Evolutionary conservation across 306 rosid species (phyloP).

Genomic region (Coriaria nepalensis): DNA sequence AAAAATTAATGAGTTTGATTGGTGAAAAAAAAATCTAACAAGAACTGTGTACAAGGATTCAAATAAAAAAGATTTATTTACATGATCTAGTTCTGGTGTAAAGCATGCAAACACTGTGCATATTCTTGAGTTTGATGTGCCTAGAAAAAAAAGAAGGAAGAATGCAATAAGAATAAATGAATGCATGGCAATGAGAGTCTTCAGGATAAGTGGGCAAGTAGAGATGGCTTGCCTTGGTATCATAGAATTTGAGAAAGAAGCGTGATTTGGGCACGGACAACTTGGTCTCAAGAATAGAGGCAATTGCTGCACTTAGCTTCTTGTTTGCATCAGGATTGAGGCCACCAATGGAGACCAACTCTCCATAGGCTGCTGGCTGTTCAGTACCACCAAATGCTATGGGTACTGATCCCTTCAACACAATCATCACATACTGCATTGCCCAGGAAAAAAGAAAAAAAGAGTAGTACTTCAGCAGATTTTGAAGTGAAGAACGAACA

Average conservation of each 20-base stretch:
- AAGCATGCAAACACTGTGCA: conserved; percentile 81
- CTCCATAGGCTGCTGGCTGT: conserved; percentile 90
- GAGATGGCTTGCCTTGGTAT: conserved; percentile 63
- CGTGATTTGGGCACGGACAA: conserved; percentile 78
- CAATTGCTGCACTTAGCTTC: conserved; percentile 75
- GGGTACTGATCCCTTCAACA: conserved; percentile 88
- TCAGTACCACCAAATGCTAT: conserved; percentile 81
- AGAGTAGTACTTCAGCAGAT: neutral
- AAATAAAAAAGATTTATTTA: conserved; percentile 38
- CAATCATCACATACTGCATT: conserved; percentile 88
- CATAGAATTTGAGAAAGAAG: conserved; percentile 72
- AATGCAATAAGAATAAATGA: conserved; percentile 47
- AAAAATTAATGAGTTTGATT: conserved; percentile 3
- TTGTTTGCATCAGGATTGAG: conserved; percentile 68
- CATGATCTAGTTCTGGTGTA: conserved; percentile 92
- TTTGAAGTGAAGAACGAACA: neutral
- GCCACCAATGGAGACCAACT: conserved; percentile 91
- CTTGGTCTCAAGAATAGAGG: conserved; percentile 68
- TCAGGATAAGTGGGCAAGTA: conserved; percentile 11
- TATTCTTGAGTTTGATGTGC: conserved; percentile 64
- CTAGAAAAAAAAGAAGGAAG: conserved; percentile 59
- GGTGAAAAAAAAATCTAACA: conserved; percentile 8
- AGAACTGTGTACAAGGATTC: conserved; percentile 20
- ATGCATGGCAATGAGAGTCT: conserved; percentile 18
- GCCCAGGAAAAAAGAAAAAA: conserved; percentile 5